These are phyloP conservation scores for Lithospermum erythrorhizon DNA, from an alignment of 257 asterid species.

Conservation along the genomic window DNA sequence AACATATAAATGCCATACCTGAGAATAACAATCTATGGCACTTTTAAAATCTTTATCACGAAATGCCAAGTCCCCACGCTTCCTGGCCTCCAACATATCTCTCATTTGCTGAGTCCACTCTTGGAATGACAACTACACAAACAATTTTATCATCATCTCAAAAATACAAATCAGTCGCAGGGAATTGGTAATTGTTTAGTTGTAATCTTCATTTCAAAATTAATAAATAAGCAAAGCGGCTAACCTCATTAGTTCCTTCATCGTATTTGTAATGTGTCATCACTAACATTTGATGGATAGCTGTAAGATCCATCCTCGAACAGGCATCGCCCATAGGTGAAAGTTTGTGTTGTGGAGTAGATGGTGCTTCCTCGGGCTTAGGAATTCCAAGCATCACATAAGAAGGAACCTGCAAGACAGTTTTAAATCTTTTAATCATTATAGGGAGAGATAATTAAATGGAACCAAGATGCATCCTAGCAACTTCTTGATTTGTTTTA, in stretches of 20 bases:
- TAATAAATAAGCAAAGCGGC: background rate
- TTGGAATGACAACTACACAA: conserved; percentile 78
- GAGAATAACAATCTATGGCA: conserved; percentile 81
- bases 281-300: conserved; percentile 91
- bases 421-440: background rate
- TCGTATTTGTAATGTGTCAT: conserved; percentile 89
- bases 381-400: conserved; percentile 87
- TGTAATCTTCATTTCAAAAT: background rate
- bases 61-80: conserved; percentile 92
- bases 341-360: conserved; percentile 86
- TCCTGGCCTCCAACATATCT: conserved; percentile 89
- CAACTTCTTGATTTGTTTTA: no score
- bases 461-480: background rate
- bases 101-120: conserved; percentile 99
- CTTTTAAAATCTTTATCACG: conserved; percentile 91
- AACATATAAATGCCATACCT: conserved; percentile 24
- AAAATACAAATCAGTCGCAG: conserved; percentile 1
- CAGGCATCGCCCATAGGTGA: conserved; percentile 97
- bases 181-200: background rate
- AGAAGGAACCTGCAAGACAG: conserved; percentile 56
- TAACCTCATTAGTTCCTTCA: conserved; percentile 90
- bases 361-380: conserved; percentile 74
- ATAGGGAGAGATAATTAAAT: background rate
- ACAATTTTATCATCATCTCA: conserved; percentile 11
- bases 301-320: conserved; percentile 92